These are phyloP conservation scores for Mycena galericulata DNA, from an alignment of 768 basidiomycete genomes.

Conservation along the genomic window DNA sequence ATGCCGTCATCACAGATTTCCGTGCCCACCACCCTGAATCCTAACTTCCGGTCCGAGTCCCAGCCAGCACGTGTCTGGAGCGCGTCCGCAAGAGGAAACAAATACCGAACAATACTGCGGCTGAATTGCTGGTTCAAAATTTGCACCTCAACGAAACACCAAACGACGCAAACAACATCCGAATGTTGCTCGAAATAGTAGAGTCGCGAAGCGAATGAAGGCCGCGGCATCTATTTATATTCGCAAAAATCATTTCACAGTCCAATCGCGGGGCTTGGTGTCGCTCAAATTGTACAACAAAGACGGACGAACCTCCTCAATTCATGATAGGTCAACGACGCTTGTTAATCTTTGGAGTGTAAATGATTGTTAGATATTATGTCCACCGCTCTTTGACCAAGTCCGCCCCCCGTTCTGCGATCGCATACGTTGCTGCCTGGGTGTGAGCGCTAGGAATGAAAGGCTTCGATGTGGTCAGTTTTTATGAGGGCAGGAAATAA, in stretches of 20 bases:
- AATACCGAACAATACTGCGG: neutral
- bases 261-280: slow-evolving; percentile 11
- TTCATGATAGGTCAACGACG: slow-evolving; percentile 18
- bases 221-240: slow-evolving; percentile 7
- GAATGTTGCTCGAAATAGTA: slow-evolving; percentile 4
- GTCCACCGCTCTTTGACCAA: slow-evolving; percentile 22
- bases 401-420: slow-evolving; percentile 20
- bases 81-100: neutral
- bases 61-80: slow-evolving; percentile 3
- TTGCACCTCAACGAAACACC: slow-evolving; percentile 2
- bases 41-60: too few relatives aligned
- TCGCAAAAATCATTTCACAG: slow-evolving; percentile 5
- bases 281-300: slow-evolving; percentile 12
- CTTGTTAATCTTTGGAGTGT: neutral
- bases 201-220: neutral
- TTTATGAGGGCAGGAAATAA: neutral
- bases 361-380: slow-evolving; percentile 5
- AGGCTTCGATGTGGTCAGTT: neutral
- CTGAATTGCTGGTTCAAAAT: slow-evolving; percentile 1
- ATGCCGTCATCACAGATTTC: too few relatives aligned
- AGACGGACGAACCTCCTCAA: slow-evolving; percentile 12
- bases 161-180: neutral
- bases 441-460: slow-evolving; percentile 23
- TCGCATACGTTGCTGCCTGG: slow-evolving; percentile 12
- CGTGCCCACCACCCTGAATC: too few relatives aligned